Evolutionary conservation across 176 grass and related monocot genomes (phyloP).

Genomic region (Aegilops sharonensis): DNA sequence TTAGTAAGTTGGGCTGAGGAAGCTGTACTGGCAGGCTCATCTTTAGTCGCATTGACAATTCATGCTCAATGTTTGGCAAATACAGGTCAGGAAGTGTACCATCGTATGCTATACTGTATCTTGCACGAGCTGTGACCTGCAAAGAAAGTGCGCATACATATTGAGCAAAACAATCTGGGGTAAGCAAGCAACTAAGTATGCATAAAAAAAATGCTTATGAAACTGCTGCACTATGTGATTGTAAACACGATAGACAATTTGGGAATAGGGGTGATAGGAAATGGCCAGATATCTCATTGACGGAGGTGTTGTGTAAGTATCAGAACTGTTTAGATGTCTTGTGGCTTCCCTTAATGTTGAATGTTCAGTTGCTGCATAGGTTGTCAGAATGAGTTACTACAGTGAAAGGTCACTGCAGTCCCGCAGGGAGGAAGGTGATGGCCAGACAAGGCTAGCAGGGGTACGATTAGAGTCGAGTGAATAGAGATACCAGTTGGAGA

Average conservation of each 20-base stretch:
- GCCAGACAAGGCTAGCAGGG: background rate
- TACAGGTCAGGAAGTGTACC: constrained; percentile 65
- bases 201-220: background rate
- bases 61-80: constrained; percentile 44
- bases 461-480: background rate
- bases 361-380: background rate
- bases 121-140: constrained; percentile 69
- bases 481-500: background rate
- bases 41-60: constrained; percentile 18
- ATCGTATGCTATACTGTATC: constrained; percentile 65
- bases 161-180: constrained; percentile 8
- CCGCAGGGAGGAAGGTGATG: background rate
- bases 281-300: background rate
- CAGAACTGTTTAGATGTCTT: background rate
- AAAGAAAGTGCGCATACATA: constrained; percentile 20
- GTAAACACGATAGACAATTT: background rate
- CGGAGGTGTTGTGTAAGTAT: background rate
- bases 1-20: constrained; percentile 29
- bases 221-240: background rate
- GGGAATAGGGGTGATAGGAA: background rate
- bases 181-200: background rate
- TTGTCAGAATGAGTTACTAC: background rate
- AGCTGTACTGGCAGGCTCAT: constrained; percentile 11
- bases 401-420: background rate
- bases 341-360: background rate